Conservation (phyloP, 495 filamentous ascomycete species). For the Extremus antarcticus region DNA sequence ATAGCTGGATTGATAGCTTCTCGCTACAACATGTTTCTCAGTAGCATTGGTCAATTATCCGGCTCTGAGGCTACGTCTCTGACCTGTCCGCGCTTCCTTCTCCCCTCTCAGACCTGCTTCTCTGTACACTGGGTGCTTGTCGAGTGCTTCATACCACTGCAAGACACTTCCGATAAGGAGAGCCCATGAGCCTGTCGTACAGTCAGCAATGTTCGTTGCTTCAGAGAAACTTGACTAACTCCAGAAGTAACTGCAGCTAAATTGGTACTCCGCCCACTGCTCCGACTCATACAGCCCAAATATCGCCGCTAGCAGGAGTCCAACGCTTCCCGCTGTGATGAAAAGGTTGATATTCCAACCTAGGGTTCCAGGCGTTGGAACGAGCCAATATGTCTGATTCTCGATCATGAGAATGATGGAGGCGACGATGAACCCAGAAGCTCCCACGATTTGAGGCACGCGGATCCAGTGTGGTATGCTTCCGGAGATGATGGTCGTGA, state of each 20-base stretch:
- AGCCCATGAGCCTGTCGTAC: slow-evolving; percentile 7
- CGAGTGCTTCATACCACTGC: slow-evolving; percentile 54
- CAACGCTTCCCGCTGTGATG: slow-evolving; percentile 13
- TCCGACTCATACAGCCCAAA: slow-evolving; percentile 48
- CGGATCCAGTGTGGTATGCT: slow-evolving; percentile 43
- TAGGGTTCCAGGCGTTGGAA: slow-evolving; percentile 5
- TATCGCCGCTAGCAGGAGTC: slow-evolving; percentile 28
- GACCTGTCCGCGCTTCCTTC: too few species aligned
- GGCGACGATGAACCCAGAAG: slow-evolving; percentile 12
- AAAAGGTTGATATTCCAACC: slow-evolving; percentile 19
- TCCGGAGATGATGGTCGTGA: slow-evolving; percentile 33
- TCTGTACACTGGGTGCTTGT: slow-evolving; percentile 48
- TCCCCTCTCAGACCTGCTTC: too few species aligned
- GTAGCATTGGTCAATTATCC: too few species aligned
- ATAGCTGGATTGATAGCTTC: too few species aligned
- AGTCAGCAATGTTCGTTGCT: slow-evolving; percentile 5
- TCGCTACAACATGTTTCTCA: too few species aligned
- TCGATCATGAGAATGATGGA: slow-evolving; percentile 12
- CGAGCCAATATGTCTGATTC: slow-evolving; percentile 18
- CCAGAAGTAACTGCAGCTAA: slow-evolving; percentile 1
- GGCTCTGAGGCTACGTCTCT: too few species aligned
- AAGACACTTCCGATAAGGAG: slow-evolving; percentile 32
- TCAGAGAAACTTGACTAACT: slow-evolving; percentile 6
- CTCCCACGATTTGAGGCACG: slow-evolving; percentile 17
- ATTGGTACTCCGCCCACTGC: slow-evolving; percentile 6